A percentile compares a stretch with the other conserved stretches of the same genome.
Evolutionary conservation across 176 grass and related monocot species (phyloP).

Genomic region (Zea mays): DNA sequence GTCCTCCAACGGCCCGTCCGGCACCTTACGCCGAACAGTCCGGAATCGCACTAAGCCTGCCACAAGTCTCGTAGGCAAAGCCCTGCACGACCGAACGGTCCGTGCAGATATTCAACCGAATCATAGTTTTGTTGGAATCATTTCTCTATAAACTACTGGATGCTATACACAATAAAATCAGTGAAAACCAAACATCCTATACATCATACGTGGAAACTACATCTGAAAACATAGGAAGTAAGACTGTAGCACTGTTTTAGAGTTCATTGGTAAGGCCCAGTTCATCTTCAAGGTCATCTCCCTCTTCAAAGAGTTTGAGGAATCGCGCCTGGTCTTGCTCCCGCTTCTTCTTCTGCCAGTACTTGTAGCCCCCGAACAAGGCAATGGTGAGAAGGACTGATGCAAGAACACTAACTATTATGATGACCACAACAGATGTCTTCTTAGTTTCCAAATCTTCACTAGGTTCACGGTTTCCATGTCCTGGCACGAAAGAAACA

Average conservation of each 20-base stretch:
- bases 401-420: conserved; percentile 57
- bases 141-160: neutral
- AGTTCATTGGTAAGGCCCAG: conserved; percentile 68
- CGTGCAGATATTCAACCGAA: neutral
- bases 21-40: no score
- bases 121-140: neutral
- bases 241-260: conserved; percentile 24
- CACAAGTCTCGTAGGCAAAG: no score
- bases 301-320: conserved; percentile 89
- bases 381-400: conserved; percentile 48
- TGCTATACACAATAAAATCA: neutral
- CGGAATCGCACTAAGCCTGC: no score
- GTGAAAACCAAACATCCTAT: conserved; percentile 24
- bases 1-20: no score
- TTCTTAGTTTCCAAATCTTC: conserved; percentile 45
- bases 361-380: conserved; percentile 58
- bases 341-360: conserved; percentile 76
- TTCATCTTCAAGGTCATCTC: conserved; percentile 87
- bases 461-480: conserved; percentile 29
- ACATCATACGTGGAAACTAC: conserved; percentile 30
- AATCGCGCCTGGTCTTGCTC: conserved; percentile 79
- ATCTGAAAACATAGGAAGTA: conserved; percentile 1
- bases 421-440: conserved; percentile 35
- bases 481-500: conserved; percentile 34
- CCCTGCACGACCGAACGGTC: no score